Conservation (phyloP, 495 filamentous ascomycete species). For the Neurospora sp. region DNA sequence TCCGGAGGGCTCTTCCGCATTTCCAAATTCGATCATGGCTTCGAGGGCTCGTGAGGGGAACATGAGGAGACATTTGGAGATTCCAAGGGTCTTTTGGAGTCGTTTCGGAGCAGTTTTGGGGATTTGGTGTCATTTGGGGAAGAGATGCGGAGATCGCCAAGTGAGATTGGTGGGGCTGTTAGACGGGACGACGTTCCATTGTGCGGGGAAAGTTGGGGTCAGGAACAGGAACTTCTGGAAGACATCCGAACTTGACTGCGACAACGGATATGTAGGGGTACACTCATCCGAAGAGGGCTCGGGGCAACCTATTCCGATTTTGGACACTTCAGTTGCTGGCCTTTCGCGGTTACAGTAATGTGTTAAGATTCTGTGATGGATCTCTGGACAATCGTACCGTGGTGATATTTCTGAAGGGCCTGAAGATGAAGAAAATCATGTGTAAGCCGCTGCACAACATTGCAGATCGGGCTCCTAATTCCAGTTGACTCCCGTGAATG, state of each 20-base stretch:
- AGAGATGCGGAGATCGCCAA: background rate
- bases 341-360: background rate
- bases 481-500: background rate
- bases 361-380: background rate
- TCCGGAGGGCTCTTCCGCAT: slow-evolving; percentile 24
- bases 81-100: background rate
- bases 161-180: background rate
- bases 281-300: background rate
- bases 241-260: background rate
- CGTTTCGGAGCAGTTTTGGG: background rate
- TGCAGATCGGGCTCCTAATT: background rate
- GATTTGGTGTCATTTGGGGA: background rate
- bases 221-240: background rate
- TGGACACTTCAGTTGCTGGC: background rate
- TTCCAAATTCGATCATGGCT: slow-evolving; percentile 20
- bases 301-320: background rate
- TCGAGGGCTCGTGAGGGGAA: background rate
- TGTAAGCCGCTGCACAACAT: background rate
- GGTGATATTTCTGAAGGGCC: background rate
- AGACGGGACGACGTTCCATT: background rate
- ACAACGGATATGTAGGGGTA: background rate
- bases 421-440: background rate
- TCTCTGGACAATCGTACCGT: background rate
- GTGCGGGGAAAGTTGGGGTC: background rate
- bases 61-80: background rate